These are phyloP conservation scores for Russula dissimulans DNA, from an alignment of 768 basidiomycete species.

Conservation along the genomic window DNA sequence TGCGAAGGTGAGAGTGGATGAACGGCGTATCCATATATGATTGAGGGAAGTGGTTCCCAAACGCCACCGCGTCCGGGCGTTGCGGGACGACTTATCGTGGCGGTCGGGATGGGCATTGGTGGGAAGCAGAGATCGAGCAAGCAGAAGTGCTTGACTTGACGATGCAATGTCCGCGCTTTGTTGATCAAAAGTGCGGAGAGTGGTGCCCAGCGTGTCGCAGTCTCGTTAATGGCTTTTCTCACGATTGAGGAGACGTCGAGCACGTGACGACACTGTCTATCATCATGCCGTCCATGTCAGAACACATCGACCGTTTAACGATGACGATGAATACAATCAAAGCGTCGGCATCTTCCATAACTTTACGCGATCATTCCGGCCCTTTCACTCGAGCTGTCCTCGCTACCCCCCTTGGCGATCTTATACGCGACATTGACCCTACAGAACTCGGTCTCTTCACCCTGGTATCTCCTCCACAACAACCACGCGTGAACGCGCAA, in stretches of 20 bases:
- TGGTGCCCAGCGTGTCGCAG: too few relatives aligned
- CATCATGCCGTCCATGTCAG: conserved; percentile 47
- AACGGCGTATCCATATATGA: conserved; percentile 88
- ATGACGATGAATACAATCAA: conserved; percentile 44
- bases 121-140: background rate
- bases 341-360: conserved; percentile 31
- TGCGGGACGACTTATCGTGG: conserved; percentile 9
- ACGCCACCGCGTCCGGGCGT: conserved; percentile 32
- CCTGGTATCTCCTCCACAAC: conserved; percentile 32
- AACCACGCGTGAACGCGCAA: conserved; percentile 26
- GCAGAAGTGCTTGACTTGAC: background rate
- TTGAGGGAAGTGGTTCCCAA: conserved; percentile 59
- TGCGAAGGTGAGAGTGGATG: conserved; percentile 74
- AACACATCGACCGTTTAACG: conserved; percentile 60
- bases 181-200: background rate
- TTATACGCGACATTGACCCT: conserved; percentile 71
- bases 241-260: too few relatives aligned
- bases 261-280: background rate
- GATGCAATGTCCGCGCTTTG: background rate
- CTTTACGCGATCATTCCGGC: conserved; percentile 14
- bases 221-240: too few relatives aligned
- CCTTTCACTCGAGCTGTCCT: conserved; percentile 64
- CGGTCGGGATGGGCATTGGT: conserved; percentile 7
- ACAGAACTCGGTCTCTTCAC: conserved; percentile 74
- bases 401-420: conserved; percentile 51